These are phyloP conservation scores for Evernia prunastri DNA, from an alignment of 495 filamentous ascomycete genomes.

Conservation along the genomic window DNA sequence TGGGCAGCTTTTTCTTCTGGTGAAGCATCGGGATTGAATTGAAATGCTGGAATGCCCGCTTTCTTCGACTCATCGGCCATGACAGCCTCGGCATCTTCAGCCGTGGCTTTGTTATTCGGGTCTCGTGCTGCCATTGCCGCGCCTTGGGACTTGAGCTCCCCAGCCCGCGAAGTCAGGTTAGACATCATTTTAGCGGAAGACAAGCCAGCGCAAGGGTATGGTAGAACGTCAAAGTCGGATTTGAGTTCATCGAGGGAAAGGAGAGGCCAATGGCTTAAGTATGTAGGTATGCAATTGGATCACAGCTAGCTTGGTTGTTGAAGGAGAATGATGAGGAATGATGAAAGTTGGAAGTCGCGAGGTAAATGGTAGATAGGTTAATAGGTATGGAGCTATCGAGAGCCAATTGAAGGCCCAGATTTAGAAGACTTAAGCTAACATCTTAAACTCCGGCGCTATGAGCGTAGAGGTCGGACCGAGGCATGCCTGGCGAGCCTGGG, in stretches of 20 bases:
- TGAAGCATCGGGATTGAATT: conserved; percentile 81
- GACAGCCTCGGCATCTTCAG: conserved; percentile 61
- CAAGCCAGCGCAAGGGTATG: neutral
- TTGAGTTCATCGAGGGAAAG: neutral
- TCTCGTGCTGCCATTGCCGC: conserved; percentile 60
- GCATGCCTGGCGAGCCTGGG: too few species aligned
- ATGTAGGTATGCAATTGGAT: neutral
- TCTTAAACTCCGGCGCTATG: too few species aligned
- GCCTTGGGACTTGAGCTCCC: conserved; percentile 75
- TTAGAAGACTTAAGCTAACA: too few species aligned
- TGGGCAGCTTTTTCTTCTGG: conserved; percentile 78
- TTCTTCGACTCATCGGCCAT: conserved; percentile 69
- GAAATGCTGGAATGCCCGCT: conserved; percentile 69
- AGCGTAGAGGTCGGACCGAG: too few species aligned
- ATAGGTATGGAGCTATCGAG: too few species aligned
- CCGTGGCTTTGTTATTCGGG: conserved; percentile 58
- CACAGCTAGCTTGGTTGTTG: neutral
- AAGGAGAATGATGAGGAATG: neutral
- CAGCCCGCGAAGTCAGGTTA: conserved; percentile 24
- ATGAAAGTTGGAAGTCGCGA: too few species aligned
- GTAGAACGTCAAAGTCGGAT: neutral
- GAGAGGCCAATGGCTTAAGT: neutral
- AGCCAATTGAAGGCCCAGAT: too few species aligned
- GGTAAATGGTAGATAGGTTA: too few species aligned
- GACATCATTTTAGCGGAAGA: conserved; percentile 26